Percentiles rank a stretch among this genome's conserved stretches.
These are phyloP conservation scores for Hortiboletus campestris DNA, from an alignment of 768 basidiomycete genomes.

Conservation along the genomic window DNA sequence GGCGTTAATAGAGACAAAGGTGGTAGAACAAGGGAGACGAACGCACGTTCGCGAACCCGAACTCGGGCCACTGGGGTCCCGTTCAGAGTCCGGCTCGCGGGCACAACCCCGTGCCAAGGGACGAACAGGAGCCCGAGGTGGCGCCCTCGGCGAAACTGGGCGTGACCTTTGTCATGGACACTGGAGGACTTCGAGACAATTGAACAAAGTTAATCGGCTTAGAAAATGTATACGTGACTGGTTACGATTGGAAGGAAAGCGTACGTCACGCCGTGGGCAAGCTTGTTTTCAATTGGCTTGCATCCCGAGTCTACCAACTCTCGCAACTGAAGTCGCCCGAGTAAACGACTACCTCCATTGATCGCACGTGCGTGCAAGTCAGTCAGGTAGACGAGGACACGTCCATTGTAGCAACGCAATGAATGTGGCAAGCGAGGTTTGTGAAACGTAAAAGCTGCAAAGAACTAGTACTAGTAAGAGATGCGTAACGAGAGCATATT, in stretches of 20 bases:
- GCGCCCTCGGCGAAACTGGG: background rate
- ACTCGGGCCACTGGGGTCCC: background rate
- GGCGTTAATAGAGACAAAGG: background rate
- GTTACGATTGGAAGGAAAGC: too few species aligned
- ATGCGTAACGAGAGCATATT: constrained; percentile 20
- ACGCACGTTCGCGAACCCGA: background rate
- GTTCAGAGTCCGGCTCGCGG: background rate
- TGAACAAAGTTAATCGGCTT: too few species aligned
- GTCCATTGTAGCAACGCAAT: background rate
- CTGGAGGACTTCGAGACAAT: too few species aligned
- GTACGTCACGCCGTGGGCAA: too few species aligned
- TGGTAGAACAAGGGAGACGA: background rate
- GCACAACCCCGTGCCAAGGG: background rate
- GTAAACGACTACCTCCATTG: constrained; percentile 3
- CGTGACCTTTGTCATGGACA: background rate
- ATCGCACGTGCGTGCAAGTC: constrained; percentile 3
- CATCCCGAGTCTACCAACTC: background rate
- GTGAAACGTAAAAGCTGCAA: constrained; percentile 2
- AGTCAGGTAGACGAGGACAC: background rate
- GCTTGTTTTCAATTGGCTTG: too few species aligned
- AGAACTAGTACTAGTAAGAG: background rate
- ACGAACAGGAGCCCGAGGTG: background rate
- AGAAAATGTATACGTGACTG: too few species aligned
- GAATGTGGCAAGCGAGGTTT: constrained; percentile 5
- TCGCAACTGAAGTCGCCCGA: background rate